Base-by-base conservation (phyloP, 1,139 yeast genomes). In the Pichia sp. region DNA sequence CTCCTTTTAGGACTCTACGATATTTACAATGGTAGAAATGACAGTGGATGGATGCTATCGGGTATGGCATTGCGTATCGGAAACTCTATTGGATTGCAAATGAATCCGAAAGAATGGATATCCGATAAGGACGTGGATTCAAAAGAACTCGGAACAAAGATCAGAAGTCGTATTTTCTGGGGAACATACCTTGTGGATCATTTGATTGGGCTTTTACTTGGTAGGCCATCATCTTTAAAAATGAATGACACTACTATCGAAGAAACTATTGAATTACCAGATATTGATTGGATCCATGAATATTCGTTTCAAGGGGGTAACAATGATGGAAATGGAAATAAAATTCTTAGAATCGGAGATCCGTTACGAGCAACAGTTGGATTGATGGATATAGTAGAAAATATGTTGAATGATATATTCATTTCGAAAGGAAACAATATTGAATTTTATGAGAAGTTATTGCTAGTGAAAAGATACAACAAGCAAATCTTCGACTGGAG, bases 31-130 rank as follows among this genome's bases (percentile, higher is more conserved):
- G 84, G 83, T 1, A 69, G 71, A 50, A 76, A 77, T 56, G 73
- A 81, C 6, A 70, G 77, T 54, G 83, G 83, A 2, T 80, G 85
- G 85, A 73, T 78, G 73, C 65, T 79, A 30, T 72, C 77, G 24
- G 85, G 85, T 1, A 68, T 76, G 50, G 85, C 83, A 4, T 76
- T 79, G 61, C 65, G 85, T 54, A 81, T 81, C 72, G 85, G 85
- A 2, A 77, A 75, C 54, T 84, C 80, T 56, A 72, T 81, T 55
- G 85, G 86, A 1, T 80, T 81, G 58, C 85, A 81, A 58, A 65
- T 80, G 42, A 75, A 79, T 52, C 85, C 85, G 0, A 34, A 17
- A 20, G 38, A 27, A 17, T 21, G 15, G 10, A 28, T 18, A 17
- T 32, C 30, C 8, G 33, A 37, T 20, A 19, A 28, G n/a, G 31